These are phyloP conservation scores for Brassica carinata DNA, from an alignment of 345 rosid species.

Conservation along the genomic window DNA sequence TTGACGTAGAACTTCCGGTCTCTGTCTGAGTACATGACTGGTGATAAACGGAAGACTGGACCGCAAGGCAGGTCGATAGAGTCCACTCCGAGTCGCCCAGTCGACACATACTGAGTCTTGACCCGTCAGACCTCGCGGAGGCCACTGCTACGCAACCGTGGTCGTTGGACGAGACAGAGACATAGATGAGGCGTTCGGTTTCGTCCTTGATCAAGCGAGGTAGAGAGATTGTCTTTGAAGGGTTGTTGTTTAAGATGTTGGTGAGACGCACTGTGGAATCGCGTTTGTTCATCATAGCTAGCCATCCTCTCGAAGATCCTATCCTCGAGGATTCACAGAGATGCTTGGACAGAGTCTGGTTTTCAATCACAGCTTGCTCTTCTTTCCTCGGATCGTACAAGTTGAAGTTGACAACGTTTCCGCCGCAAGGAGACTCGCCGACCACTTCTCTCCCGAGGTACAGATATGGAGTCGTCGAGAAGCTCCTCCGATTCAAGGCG, in stretches of 20 bases:
- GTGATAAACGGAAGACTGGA: not conserved
- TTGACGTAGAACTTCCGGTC: conserved; percentile 3
- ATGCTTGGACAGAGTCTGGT: not conserved
- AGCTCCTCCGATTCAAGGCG: not conserved
- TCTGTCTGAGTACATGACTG: conserved; percentile 16
- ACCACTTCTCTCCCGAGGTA: conserved; percentile 5
- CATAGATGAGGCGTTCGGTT: not conserved
- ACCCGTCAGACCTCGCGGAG: conserved; percentile 4
- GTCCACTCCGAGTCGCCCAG: conserved; percentile 17
- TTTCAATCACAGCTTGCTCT: not conserved
- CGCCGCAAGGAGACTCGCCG: conserved; percentile 16
- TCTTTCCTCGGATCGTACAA: conserved; percentile 22
- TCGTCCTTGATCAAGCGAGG: conserved; percentile 2
- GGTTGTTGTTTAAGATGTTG: not conserved
- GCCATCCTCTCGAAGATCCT: conserved; percentile 13
- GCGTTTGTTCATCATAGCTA: not conserved
- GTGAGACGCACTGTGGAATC: conserved; percentile 13
- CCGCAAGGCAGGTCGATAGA: not conserved
- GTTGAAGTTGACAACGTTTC: conserved; percentile 14
- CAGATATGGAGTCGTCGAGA: conserved; percentile 9
- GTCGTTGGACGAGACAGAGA: not conserved
- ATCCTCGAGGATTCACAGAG: not conserved
- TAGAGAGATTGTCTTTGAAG: conserved; percentile 5
- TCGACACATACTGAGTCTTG: conserved; percentile 11
- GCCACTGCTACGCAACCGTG: not conserved